Evolutionary conservation across 1,139 yeast genomes (phyloP).

Genomic region (Fermentozyma sake): DNA sequence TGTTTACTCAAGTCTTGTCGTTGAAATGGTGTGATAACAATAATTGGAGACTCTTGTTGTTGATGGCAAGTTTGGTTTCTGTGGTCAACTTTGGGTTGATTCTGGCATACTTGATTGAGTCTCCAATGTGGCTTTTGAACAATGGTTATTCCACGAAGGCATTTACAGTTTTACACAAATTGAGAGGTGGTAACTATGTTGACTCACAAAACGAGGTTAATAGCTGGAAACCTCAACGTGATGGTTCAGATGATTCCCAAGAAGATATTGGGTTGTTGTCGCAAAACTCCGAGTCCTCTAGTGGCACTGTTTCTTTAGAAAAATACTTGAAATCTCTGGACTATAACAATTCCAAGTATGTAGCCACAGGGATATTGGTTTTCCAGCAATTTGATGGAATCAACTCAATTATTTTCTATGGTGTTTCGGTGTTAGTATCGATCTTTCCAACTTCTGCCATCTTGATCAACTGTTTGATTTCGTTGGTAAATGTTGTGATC

Average conservation of each 20-base stretch:
- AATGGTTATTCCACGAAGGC: constrained; percentile 32
- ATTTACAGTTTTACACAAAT: constrained; percentile 28
- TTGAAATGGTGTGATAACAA: constrained; percentile 58
- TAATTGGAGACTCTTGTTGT: constrained; percentile 69
- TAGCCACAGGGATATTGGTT: constrained; percentile 70
- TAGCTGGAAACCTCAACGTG: constrained; percentile 23
- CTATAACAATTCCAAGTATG: constrained; percentile 55
- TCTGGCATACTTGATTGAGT: constrained; percentile 55
- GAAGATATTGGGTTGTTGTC: constrained; percentile 14
- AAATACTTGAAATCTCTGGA: constrained; percentile 48
- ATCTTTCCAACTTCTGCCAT: constrained; percentile 70
- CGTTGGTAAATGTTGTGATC: constrained; percentile 65
- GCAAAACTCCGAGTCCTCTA: constrained; percentile 4
- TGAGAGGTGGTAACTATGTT: constrained; percentile 41
- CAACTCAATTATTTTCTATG: constrained; percentile 87
- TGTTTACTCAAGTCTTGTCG: constrained; percentile 73
- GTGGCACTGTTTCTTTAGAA: constrained; percentile 20
- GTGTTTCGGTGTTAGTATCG: constrained; percentile 72
- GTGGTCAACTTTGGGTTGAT: constrained; percentile 40
- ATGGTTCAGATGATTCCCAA: constrained; percentile 6
- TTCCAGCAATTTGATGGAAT: constrained; percentile 93
- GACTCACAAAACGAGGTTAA: constrained; percentile 35
- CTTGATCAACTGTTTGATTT: constrained; percentile 66
- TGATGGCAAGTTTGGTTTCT: constrained; percentile 56
- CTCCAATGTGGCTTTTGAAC: constrained; percentile 75